Evolutionary conservation across 345 rosid species (phyloP).

Genomic region (Eucalyptus regnans): DNA sequence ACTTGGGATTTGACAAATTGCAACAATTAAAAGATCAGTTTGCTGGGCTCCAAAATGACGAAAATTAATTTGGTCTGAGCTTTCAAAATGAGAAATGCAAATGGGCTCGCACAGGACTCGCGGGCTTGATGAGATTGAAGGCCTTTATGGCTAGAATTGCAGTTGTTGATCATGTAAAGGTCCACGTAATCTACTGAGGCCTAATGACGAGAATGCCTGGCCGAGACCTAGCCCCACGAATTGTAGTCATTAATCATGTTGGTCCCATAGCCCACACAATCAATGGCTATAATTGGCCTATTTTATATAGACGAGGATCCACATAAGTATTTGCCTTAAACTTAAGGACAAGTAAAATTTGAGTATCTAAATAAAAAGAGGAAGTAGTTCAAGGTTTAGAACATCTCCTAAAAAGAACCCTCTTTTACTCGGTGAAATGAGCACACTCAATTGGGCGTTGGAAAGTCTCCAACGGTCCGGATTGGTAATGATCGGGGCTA

Average conservation of each 20-base stretch:
- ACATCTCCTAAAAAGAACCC: neutral
- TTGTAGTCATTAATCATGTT: neutral
- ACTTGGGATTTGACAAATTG: neutral
- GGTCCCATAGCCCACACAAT: neutral
- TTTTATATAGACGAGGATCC: neutral
- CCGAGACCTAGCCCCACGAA: neutral
- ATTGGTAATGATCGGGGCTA: neutral
- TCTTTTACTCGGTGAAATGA: neutral
- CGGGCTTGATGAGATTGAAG: neutral
- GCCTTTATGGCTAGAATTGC: neutral
- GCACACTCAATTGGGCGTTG: neutral
- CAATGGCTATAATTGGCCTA: neutral
- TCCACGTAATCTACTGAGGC: neutral
- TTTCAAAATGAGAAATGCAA: neutral
- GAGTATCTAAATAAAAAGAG: neutral
- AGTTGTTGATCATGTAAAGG: neutral
- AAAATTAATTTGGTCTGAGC: neutral
- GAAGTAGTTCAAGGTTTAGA: neutral
- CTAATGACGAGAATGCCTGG: neutral
- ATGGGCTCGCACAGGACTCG: neutral
- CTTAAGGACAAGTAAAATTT: neutral
- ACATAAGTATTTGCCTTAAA: neutral
- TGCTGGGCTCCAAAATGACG: neutral
- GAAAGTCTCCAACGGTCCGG: neutral
- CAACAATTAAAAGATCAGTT: neutral